These are phyloP conservation scores for Aspergillus sp. DNA, from an alignment of 2,329 filamentous ascomycete species.

Conservation along the genomic window DNA sequence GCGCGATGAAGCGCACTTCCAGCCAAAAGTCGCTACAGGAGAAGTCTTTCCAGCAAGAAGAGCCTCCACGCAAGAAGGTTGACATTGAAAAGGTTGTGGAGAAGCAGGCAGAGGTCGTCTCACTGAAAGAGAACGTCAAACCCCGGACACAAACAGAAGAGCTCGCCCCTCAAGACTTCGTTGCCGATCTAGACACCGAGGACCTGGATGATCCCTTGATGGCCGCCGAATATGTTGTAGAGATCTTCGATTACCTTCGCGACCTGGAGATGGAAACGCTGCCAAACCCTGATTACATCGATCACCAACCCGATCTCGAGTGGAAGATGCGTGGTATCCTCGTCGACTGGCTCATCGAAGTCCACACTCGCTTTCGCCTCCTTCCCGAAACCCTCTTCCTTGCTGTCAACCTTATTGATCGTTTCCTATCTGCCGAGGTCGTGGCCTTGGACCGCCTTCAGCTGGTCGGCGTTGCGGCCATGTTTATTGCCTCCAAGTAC, in stretches of 20 bases:
- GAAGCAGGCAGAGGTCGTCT: constrained; percentile 30
- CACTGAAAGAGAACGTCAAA: constrained; percentile 31
- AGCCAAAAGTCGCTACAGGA: constrained; percentile 61
- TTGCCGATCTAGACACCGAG: constrained; percentile 73
- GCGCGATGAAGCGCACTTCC: constrained; percentile 65
- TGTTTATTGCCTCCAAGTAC: constrained; percentile 99
- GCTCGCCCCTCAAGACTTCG: constrained; percentile 34
- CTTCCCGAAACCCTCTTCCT: constrained; percentile 96
- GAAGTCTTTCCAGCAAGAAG: constrained; percentile 55
- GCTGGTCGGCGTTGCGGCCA: constrained; percentile 94
- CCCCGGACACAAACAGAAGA: constrained; percentile 35
- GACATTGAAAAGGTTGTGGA: constrained; percentile 49
- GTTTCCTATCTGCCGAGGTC: constrained; percentile 92
- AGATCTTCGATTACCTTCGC: constrained; percentile 95
- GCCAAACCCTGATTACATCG: constrained; percentile 93
- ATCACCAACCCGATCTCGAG: constrained; percentile 88
- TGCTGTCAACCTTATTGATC: constrained; percentile 96
- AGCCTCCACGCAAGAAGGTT: constrained; percentile 68
- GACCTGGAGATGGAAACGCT: constrained; percentile 78
- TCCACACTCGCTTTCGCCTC: constrained; percentile 94
- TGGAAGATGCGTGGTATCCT: constrained; percentile 99
- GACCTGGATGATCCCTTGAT: constrained; percentile 93
- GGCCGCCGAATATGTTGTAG: constrained; percentile 94
- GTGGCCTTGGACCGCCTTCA: constrained; percentile 95
- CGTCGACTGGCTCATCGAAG: constrained; percentile 97